Evolutionary conservation across 2,329 filamentous ascomycete genomes (phyloP).

Genomic region (Epichloe gansuensis): DNA sequence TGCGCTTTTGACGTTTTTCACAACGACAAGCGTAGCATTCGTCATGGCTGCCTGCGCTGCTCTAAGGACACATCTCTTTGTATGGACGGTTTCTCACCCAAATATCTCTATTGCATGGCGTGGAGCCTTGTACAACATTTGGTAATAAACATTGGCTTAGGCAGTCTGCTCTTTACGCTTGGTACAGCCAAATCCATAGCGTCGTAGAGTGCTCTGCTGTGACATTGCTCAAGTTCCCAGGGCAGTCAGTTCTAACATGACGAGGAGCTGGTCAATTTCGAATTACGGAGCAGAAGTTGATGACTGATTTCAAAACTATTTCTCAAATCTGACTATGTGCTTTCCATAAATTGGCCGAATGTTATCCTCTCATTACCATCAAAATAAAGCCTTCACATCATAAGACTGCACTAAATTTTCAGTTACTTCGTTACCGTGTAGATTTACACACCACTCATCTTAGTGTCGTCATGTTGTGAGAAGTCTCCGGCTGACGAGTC

Average conservation of each 20-base stretch:
- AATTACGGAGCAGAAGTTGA: not conserved
- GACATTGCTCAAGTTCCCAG: not conserved
- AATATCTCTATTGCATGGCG: slow-evolving; percentile 83
- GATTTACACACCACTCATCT: slow-evolving; percentile 11
- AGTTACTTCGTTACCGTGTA: not conserved
- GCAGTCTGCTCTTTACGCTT: slow-evolving; percentile 45
- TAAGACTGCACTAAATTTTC: not conserved
- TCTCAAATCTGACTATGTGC: not conserved
- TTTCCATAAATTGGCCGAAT: not conserved
- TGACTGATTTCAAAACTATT: not conserved
- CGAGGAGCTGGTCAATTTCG: not conserved
- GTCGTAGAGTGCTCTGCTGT: not conserved
- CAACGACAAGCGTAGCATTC: slow-evolving; percentile 49
- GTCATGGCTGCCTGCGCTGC: slow-evolving; percentile 84
- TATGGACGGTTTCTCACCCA: slow-evolving; percentile 97
- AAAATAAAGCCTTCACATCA: not conserved
- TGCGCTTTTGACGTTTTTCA: slow-evolving; percentile 57
- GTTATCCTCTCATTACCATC: not conserved
- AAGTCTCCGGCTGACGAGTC: slow-evolving; percentile 28
- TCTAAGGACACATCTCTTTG: slow-evolving; percentile 81
- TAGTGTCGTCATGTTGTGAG: slow-evolving; percentile 28
- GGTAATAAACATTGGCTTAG: slow-evolving; percentile 53
- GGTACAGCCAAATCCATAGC: slow-evolving; percentile 18
- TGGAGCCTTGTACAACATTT: slow-evolving; percentile 81
- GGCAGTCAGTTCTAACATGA: not conserved